A percentile compares a stretch with the other conserved stretches of the same genome.
These are phyloP conservation scores for Trichoderma citrinoviride DNA, from an alignment of 2,329 filamentous ascomycete species.

Conservation along the genomic window DNA sequence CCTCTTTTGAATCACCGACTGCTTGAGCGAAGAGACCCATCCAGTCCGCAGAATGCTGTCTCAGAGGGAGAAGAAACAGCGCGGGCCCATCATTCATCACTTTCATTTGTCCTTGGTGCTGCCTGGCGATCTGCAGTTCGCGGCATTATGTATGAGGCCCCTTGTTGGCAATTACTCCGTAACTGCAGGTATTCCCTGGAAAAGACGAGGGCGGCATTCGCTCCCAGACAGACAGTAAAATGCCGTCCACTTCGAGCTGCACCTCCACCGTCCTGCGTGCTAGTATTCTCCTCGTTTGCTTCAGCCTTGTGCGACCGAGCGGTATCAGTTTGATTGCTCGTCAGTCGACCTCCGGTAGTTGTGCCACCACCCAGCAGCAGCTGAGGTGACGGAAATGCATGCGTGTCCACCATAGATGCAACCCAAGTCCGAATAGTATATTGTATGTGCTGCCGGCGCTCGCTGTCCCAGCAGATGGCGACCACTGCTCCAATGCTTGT, in stretches of 20 bases:
- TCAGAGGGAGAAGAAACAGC: no score
- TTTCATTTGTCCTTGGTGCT: not conserved
- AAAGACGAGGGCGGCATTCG: not conserved
- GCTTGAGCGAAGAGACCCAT: no score
- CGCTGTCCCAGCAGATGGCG: no score
- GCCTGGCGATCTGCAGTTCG: constrained; percentile 6
- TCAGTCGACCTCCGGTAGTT: not conserved
- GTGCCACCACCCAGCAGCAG: not conserved
- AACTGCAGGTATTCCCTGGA: not conserved
- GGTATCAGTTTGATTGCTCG: constrained; percentile 2
- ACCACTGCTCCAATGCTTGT: not conserved
- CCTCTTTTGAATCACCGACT: no score
- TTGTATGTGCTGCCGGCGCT: no score
- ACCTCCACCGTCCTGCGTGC: not conserved
- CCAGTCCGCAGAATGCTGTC: no score
- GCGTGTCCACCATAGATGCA: no score
- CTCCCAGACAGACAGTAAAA: not conserved
- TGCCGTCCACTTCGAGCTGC: not conserved
- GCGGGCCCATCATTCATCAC: no score
- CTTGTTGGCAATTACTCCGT: not conserved
- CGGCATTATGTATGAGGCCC: not conserved
- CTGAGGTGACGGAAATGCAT: not conserved
- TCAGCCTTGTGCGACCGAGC: not conserved
- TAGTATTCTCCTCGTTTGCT: not conserved
- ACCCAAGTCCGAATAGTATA: no score